Evolutionary conservation across 805 yeast species (phyloP), one percentile per base, ranked within the genome.

Genomic region (Cyberlindnera mycetangii): DNA sequence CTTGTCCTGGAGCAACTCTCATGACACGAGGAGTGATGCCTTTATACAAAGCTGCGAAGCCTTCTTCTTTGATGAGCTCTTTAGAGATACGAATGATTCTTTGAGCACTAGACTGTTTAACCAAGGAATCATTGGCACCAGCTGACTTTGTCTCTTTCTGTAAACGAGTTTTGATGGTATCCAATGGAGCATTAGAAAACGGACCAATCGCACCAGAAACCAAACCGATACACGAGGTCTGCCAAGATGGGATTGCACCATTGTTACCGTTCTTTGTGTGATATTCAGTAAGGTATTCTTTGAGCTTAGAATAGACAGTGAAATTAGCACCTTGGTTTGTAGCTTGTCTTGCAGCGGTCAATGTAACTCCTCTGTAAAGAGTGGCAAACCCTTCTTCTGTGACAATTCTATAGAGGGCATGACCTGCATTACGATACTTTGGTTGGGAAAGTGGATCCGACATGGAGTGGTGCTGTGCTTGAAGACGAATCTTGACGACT

Each of bases 1-100:
- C 97, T 71, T 92, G 99, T 50, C 99, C 99, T 19, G 99, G 97
- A 11, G 99, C 99, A 41, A 92, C 99, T 71, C 99, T 85, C 95
- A 92, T 90, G 56, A 92, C 92, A 72, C 99, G 84, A 57, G 99
- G 99, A 19, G 97, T 89, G 63, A 92, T 92, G 71, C 99, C 99
- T 65, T 92, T 88, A 74, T 92, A 92, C 65, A 92, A 77, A 33
- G 96, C 95, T 43, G 77, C 74, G 54, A 81, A 71, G 55, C 99
- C 99, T 69, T 89, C 96, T 71, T 89, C 95, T 63, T 81, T 82
- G 54, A 90, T 71, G 66, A 92, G 76, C 60, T 83, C 90, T 38
- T 71, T 70, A 48, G 95, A 88, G 59, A 93, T 92, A 64, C 90
- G 78, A 31, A 75, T 68, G 57, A 92, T 89, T 68, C 96, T 79